phyloP scores from a whole-genome alignment of 2,329 filamentous ascomycete species.

The Colletotrichum filicis region DNA sequence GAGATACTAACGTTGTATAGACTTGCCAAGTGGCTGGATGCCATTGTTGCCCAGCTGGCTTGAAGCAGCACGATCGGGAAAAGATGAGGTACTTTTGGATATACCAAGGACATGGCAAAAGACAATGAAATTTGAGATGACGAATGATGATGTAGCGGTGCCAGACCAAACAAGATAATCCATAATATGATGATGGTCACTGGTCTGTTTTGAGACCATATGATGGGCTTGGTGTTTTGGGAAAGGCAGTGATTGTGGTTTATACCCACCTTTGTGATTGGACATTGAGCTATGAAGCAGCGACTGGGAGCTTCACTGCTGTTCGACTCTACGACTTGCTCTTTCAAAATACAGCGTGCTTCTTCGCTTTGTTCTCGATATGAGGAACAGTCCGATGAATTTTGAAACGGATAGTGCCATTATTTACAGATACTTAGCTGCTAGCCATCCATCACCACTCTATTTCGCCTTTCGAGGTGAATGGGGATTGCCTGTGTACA shows the following conservation, averaged over 20 bases:
- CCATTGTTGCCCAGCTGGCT: constrained; percentile 26
- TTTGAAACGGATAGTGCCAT: too few relatives aligned
- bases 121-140: not conserved
- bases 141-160: not conserved
- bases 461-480: too few relatives aligned
- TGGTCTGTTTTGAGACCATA: not conserved
- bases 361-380: too few relatives aligned
- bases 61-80: not conserved
- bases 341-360: too few relatives aligned
- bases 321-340: too few relatives aligned
- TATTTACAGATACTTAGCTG: too few relatives aligned
- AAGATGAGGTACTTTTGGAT: not conserved
- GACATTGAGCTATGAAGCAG: not conserved
- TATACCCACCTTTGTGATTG: not conserved
- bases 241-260: not conserved
- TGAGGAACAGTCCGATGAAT: too few relatives aligned
- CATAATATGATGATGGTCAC: not conserved
- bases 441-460: too few relatives aligned
- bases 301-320: too few relatives aligned
- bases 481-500: not conserved
- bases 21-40: constrained; percentile 32
- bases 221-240: not conserved
- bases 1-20: not conserved
- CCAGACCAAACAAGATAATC: not conserved
- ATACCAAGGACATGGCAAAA: not conserved